Evolutionary conservation across 1,284 basidiomycete genomes (phyloP), one percentile per base, ranked within the genome.

Genomic region (Puccinia polysora): DNA sequence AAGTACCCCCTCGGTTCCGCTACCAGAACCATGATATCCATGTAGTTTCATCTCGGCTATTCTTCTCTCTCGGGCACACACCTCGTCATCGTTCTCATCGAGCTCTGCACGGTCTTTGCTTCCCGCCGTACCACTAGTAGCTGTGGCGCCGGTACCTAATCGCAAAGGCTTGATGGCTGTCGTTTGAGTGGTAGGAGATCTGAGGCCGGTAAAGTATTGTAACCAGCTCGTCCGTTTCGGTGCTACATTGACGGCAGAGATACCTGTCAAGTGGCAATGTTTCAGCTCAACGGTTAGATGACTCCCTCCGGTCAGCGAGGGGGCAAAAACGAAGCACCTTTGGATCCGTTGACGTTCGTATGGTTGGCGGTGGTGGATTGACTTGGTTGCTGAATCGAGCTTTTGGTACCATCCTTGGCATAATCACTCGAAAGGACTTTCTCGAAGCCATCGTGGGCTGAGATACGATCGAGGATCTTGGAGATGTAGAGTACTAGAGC

Each of bases 401-500:
- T 83, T 50, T 82, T 83, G 76, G 85, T 85, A 5, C 52, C 52
- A n/a, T 69, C 43, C 32, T 71, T 71, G 15, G 40, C 20, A 78
- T 91, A 93, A 79, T 96, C 92, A 59, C 86, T 86, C 25, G 92
- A 89, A 32, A 96, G 85, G 67, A 97, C 88, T 77, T 93, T 89
- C 80, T 97, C 93, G 81, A 91, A 95, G 34, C 91, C 93, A 80
- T 94, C 91, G 78, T 91, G 87, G 2, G 90, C 86, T 74, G 95
- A 91, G 79, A 97, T 95, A 67, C 92, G 86, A 82, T 97, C 91
- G 77, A 97, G 88, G 77, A 97, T 96, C 83, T 96, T 97, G 68
- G 90, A 91, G 20, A 93, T 91, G 79, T 97, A 97, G 25, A 97
- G 82, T 18, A 90, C 90, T 12, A 97, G 83, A 0, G 91, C 92